These are phyloP conservation scores for Canna indica DNA, from an alignment of 176 grass and related monocot genomes.

Conservation along the genomic window DNA sequence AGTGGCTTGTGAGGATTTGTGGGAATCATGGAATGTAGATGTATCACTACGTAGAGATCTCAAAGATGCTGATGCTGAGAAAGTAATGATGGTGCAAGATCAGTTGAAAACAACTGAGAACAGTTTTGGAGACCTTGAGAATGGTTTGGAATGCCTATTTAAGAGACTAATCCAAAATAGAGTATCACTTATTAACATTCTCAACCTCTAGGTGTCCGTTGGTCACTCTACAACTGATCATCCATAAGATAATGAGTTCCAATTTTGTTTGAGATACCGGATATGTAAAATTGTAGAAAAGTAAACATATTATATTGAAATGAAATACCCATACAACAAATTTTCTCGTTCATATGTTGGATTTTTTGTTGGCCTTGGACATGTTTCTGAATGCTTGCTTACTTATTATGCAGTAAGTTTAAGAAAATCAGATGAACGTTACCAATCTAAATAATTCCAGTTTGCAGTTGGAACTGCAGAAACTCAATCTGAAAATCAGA, in stretches of 20 bases:
- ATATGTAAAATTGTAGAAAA: background rate
- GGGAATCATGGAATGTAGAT: background rate
- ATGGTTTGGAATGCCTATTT: background rate
- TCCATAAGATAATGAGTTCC: background rate
- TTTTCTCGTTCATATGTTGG: too few relatives aligned
- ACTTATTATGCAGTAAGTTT: too few relatives aligned
- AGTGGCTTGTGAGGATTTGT: background rate
- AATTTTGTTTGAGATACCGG: background rate
- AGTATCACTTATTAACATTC: conserved; percentile 28
- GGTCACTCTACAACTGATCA: background rate
- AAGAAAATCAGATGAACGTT: too few relatives aligned
- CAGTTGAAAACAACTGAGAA: background rate
- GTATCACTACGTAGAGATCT: background rate
- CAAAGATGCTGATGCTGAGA: conserved; percentile 1
- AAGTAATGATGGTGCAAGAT: background rate
- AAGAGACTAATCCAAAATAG: conserved; percentile 17
- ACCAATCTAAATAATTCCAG: too few relatives aligned
- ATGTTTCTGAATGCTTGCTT: background rate
- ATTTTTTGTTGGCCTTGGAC: too few relatives aligned
- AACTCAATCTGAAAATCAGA: too few relatives aligned
- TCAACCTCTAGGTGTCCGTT: background rate
- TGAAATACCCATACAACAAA: too few relatives aligned
- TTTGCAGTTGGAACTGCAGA: too few relatives aligned
- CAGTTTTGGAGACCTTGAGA: conserved; percentile 5
- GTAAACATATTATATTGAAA: background rate